A percentile compares a stretch with the other conserved stretches of the same genome.
Evolutionary conservation across 2,329 filamentous ascomycete genomes (phyloP).

Genomic region (Nemania sp.): DNA sequence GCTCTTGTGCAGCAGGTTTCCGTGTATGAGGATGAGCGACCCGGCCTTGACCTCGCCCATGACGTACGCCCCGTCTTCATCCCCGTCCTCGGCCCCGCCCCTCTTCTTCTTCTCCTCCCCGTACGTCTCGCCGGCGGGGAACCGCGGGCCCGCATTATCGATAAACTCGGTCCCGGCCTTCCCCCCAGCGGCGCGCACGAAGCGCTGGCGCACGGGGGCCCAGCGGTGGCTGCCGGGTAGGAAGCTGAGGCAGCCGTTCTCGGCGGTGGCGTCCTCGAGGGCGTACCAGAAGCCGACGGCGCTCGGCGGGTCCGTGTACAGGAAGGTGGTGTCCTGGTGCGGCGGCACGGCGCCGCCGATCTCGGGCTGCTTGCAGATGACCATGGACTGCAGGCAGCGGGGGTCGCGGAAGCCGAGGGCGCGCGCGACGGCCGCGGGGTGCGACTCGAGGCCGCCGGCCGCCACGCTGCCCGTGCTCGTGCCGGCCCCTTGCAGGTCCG

Average conservation of each 20-base stretch:
- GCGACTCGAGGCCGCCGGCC: constrained; percentile 42
- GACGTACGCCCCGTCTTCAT: constrained; percentile 65
- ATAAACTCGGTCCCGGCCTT: constrained; percentile 68
- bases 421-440: constrained; percentile 66
- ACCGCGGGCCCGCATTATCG: constrained; percentile 66
- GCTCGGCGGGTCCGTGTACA: constrained; percentile 86
- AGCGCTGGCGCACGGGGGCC: constrained; percentile 70
- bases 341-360: constrained; percentile 90
- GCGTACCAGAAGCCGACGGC: constrained; percentile 98
- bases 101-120: constrained; percentile 45
- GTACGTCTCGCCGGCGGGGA: constrained; percentile 60
- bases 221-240: constrained; percentile 77
- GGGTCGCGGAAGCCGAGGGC: constrained; percentile 77
- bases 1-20: constrained; percentile 94
- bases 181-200: constrained; percentile 65
- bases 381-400: constrained; percentile 86
- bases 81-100: constrained; percentile 28
- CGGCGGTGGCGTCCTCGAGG: constrained; percentile 82
- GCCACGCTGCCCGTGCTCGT: constrained; percentile 49
- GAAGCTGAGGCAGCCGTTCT: constrained; percentile 90
- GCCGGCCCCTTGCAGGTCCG: constrained; percentile 43
- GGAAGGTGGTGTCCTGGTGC: constrained; percentile 90
- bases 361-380: constrained; percentile 97
- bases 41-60: constrained; percentile 89
- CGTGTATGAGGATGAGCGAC: constrained; percentile 89